Evolutionary conservation across 2,329 filamentous ascomycete genomes (phyloP).

Genomic region (Fusarium sp.): DNA sequence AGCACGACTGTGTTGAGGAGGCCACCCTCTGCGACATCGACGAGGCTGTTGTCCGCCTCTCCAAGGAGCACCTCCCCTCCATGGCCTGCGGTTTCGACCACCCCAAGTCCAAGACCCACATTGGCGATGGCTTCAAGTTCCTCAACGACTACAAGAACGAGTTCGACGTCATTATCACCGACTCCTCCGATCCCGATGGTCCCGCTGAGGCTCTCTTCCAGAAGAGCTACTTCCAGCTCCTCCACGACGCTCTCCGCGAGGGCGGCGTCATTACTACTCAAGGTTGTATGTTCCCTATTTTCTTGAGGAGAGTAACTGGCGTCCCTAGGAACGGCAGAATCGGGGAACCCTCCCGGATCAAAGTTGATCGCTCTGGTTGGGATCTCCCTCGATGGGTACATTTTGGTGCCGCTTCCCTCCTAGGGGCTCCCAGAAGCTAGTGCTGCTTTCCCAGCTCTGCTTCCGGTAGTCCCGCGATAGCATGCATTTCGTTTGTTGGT

Average conservation of each 20-base stretch:
- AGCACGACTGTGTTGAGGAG: constrained; percentile 97
- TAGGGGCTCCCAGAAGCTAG: constrained; percentile 50
- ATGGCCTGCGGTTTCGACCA: constrained; percentile 95
- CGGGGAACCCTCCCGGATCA: constrained; percentile 31
- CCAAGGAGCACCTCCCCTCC: constrained; percentile 94
- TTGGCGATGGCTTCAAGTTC: constrained; percentile 99
- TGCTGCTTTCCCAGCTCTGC: constrained; percentile 50
- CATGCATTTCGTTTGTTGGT: constrained; percentile 27
- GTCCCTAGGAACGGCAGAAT: constrained; percentile 48
- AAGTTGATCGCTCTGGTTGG: constrained; percentile 27
- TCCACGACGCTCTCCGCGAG: constrained; percentile 87
- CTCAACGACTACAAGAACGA: constrained; percentile 94
- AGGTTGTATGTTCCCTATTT: constrained; percentile 96
- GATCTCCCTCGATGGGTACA: constrained; percentile 40
- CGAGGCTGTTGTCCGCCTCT: constrained; percentile 97
- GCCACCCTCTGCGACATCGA: constrained; percentile 98
- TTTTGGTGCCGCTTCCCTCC: constrained; percentile 39
- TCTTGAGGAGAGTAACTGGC: constrained; percentile 51
- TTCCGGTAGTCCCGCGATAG: constrained; percentile 50
- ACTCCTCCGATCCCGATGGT: constrained; percentile 96
- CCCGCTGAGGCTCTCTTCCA: constrained; percentile 97
- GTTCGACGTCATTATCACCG: constrained; percentile 99
- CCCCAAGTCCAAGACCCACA: constrained; percentile 89
- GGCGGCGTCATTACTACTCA: constrained; percentile 99
- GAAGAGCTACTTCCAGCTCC: constrained; percentile 97